Evolutionary conservation across 768 basidiomycete species (phyloP).

Genomic region (Phaeolepiota aurea): DNA sequence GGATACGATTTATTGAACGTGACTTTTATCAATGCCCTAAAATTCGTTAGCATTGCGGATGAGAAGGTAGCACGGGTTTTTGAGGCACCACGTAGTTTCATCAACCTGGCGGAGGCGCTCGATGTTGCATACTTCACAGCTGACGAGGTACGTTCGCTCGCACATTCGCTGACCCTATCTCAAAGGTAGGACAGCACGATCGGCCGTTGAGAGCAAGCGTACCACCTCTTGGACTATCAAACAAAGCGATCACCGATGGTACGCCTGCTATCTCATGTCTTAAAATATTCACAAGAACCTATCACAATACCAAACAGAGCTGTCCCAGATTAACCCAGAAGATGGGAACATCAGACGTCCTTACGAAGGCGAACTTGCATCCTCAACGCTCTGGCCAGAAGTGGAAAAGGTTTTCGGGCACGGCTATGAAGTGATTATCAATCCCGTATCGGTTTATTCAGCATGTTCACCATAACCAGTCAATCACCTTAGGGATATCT

Average conservation of each 20-base stretch:
- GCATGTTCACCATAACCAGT: conserved; percentile 30
- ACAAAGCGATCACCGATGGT: conserved; percentile 82
- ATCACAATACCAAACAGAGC: background rate
- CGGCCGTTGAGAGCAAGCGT: conserved; percentile 80
- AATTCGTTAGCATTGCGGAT: conserved; percentile 88
- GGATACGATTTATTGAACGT: conserved; percentile 88
- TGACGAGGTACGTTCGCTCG: conserved; percentile 34
- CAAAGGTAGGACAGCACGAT: conserved; percentile 28
- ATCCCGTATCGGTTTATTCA: background rate
- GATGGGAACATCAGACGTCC: conserved; percentile 34
- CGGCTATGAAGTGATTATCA: conserved; percentile 73
- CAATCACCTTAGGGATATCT: conserved; percentile 75
- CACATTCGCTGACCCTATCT: background rate
- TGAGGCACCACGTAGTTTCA: conserved; percentile 80
- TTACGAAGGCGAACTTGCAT: conserved; percentile 86
- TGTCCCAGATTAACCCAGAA: background rate
- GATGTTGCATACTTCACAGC: conserved; percentile 37
- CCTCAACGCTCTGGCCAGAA: conserved; percentile 92
- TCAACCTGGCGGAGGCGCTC: conserved; percentile 49
- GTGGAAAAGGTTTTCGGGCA: conserved; percentile 96
- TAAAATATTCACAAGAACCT: background rate
- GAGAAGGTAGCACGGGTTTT: conserved; percentile 95
- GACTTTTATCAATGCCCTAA: conserved; percentile 65
- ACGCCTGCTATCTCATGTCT: background rate
- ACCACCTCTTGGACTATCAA: conserved; percentile 89